These are phyloP conservation scores for Coniella vitis DNA, from an alignment of 2,329 filamentous ascomycete genomes.

Conservation along the genomic window DNA sequence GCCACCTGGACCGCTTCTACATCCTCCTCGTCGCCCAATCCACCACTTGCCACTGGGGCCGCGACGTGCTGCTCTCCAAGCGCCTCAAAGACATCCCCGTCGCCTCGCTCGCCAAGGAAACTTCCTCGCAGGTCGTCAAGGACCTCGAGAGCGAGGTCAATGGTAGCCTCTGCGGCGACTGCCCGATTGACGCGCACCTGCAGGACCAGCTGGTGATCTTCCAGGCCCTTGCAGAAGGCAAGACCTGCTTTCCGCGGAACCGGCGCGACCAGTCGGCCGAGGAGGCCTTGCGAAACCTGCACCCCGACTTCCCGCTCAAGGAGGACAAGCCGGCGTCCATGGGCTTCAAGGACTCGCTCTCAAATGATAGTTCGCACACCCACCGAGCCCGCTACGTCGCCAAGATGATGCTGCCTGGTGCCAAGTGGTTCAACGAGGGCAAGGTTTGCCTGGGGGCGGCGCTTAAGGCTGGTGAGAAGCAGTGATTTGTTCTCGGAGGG, in stretches of 20 bases:
- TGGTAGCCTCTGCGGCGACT: slow-evolving; percentile 27
- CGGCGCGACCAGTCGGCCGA: neutral
- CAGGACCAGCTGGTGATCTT: slow-evolving; percentile 57
- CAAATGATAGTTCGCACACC: slow-evolving; percentile 6
- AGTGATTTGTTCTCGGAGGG: no score
- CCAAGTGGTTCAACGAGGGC: slow-evolving; percentile 1
- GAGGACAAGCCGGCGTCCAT: neutral
- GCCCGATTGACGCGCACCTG: slow-evolving; percentile 48
- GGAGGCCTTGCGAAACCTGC: neutral
- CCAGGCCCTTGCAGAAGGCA: slow-evolving; percentile 50
- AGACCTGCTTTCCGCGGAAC: slow-evolving; percentile 36
- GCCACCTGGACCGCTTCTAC: slow-evolving; percentile 44
- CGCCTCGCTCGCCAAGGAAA: slow-evolving; percentile 26
- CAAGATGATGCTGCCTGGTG: slow-evolving; percentile 1
- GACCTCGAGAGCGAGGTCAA: slow-evolving; percentile 37
- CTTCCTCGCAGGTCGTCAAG: slow-evolving; percentile 38
- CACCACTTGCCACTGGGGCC: slow-evolving; percentile 37
- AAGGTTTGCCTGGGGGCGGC: slow-evolving; percentile 10
- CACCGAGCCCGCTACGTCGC: slow-evolving; percentile 5
- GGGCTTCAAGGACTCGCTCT: neutral
- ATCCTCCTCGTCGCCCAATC: slow-evolving; percentile 51
- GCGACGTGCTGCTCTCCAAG: slow-evolving; percentile 34
- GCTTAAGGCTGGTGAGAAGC: neutral
- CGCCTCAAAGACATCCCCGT: slow-evolving; percentile 17
- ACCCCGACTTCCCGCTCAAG: neutral